Evolutionary conservation across 164 flowering plant genomes (phyloP).

Genomic region (Saururus chinensis): DNA sequence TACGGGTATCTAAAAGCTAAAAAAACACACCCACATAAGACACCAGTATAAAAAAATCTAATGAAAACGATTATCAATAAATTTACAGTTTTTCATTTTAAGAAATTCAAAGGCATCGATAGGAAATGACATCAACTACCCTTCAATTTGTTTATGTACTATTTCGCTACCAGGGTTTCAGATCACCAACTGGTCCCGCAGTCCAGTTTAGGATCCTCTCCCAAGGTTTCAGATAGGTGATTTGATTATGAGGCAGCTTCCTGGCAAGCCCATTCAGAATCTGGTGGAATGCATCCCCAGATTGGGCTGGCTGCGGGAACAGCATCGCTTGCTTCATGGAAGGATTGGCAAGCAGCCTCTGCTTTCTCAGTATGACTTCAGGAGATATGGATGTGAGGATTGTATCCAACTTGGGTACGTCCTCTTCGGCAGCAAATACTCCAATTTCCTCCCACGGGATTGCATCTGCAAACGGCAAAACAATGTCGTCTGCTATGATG

Average conservation of each 20-base stretch:
- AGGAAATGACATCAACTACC: neutral
- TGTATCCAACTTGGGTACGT: constrained; percentile 79
- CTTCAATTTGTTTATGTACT: neutral
- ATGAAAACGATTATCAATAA: no score
- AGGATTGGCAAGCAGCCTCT: constrained; percentile 83
- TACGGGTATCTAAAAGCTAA: no score
- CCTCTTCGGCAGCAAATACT: constrained; percentile 74
- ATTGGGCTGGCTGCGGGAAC: constrained; percentile 79
- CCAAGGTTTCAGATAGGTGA: constrained; percentile 41
- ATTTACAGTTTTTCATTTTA: no score
- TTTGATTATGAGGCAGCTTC: constrained; percentile 62
- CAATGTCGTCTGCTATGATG: constrained; percentile 93
- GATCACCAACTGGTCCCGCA: constrained; percentile 69
- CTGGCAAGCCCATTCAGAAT: constrained; percentile 84
- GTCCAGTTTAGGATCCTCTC: constrained; percentile 75
- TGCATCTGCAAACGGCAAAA: constrained; percentile 91
- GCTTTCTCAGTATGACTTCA: constrained; percentile 71
- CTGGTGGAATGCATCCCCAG: constrained; percentile 94
- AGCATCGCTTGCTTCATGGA: constrained; percentile 89
- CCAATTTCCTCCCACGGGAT: constrained; percentile 98
- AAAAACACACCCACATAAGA: no score
- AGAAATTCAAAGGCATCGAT: no score
- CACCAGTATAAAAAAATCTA: neutral
- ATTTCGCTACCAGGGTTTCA: constrained; percentile 44
- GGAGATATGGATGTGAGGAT: constrained; percentile 81